Base-by-base conservation (phyloP, 768 basidiomycete genomes). In the Terana coerulea region DNA sequence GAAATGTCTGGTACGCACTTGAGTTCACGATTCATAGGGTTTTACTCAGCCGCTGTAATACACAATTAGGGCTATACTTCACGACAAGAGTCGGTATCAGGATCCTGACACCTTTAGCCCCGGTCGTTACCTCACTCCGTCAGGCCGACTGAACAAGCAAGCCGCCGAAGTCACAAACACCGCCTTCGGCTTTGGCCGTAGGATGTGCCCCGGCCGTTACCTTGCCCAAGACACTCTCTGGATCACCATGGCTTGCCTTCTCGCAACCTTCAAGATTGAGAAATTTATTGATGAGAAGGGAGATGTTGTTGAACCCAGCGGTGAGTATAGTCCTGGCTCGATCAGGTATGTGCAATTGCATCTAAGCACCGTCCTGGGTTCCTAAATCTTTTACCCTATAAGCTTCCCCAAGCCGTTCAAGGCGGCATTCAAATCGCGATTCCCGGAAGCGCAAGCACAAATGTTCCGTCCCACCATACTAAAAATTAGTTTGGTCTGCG, bases 61-160 rank as follows among this genome's bases (percentile, higher is more conserved):
- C n/a, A n/a, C n/a, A n/a, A n/a, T n/a, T n/a, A 51, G 66, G 65
- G 65, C 57, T 10, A 65, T 69, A 58, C 51, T 62, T 10, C 65
- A 61, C 33, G 64, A 69, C 45, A 57, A 58, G 22, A 40, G 54
- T 5, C 36, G 55, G 11, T 67, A 63, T 48, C 61, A 61, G 0
- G 60, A 64, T 11, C 63, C 67, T 6, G 37, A 59, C 3, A 41
- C n/a, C 6, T 69, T 69, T 55, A 54, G 55, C 14, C 67, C 67
- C 1, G 61, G 63, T 1, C 51, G 67, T 14, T 69, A 59, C 53
- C 42, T 67, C 12, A 49, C 22, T n/a, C n/a, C 31, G 1, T 30
- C 39, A 10, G 54, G 54, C 28, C 19, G 12, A 3, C 26, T 48
- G 22, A 39, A 14, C 17, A 42, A 34, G 10, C 28, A 50, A 17